phyloP scores from a whole-genome alignment of 75 land plant species.

The Pinus taeda region DNA sequence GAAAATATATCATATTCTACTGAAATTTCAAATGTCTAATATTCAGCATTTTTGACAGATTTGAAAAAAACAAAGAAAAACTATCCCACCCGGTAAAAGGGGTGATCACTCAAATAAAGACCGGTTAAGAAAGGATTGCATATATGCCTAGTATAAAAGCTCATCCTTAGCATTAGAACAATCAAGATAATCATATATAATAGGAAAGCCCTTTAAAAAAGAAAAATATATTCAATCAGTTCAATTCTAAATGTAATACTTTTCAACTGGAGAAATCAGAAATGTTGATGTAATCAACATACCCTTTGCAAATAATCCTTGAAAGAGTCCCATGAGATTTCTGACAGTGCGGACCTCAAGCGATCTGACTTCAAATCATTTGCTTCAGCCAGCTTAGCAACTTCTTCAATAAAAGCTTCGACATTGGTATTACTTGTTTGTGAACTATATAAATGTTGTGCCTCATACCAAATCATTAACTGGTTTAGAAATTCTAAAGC shows the following conservation, averaged over 20 bases:
- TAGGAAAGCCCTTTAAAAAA: not conserved
- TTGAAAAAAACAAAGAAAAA: no score
- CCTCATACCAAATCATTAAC: constrained; percentile 35
- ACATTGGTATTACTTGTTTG: constrained; percentile 24
- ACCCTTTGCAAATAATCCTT: constrained; percentile 41
- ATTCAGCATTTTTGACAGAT: no score
- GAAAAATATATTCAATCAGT: not conserved
- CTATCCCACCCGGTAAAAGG: no score
- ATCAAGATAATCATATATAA: not conserved
- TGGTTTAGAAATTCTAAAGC: constrained; percentile 31
- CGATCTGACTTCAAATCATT: constrained; percentile 47
- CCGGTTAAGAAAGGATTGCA: not conserved
- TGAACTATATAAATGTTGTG: constrained; percentile 19
- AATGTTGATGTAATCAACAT: constrained; percentile 4
- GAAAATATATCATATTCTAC: not conserved
- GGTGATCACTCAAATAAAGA: no score
- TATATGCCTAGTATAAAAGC: not conserved
- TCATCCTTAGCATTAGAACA: not conserved
- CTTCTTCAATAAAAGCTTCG: constrained; percentile 44
- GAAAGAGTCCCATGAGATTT: constrained; percentile 18
- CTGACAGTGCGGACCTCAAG: constrained; percentile 31
- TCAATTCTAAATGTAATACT: not conserved
- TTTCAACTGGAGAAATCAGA: not conserved
- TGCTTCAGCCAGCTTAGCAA: constrained; percentile 57
- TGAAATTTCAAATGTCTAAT: not conserved